phyloP scores from a whole-genome alignment of 345 rosid genomes.

The Balakata baccata region DNA sequence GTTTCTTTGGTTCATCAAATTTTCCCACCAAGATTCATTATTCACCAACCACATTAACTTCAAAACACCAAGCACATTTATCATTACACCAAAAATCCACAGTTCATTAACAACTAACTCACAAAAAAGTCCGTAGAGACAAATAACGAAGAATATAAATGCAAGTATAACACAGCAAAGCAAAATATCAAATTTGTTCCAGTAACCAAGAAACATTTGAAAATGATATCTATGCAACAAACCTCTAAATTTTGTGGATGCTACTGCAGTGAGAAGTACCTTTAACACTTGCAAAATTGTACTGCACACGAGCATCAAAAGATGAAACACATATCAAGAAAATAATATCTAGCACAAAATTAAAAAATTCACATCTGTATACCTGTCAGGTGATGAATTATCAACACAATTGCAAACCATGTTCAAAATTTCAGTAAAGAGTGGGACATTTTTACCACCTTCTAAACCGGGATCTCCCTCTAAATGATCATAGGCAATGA shows the following conservation, averaged over 20 bases:
- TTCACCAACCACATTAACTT: background rate
- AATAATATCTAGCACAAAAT: slow-evolving; percentile 8
- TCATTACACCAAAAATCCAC: background rate
- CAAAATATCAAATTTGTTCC: background rate
- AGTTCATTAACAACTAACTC: background rate
- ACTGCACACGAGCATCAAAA: slow-evolving; percentile 48
- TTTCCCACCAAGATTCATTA: background rate
- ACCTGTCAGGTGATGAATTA: slow-evolving; percentile 97
- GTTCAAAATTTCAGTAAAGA: slow-evolving; percentile 82
- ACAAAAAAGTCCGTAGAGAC: background rate
- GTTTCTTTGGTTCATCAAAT: background rate
- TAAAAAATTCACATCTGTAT: slow-evolving; percentile 17
- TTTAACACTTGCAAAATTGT: slow-evolving; percentile 88
- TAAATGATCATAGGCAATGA: slow-evolving; percentile 89
- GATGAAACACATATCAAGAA: slow-evolving; percentile 29
- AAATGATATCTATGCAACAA: slow-evolving; percentile 24
- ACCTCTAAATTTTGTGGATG: slow-evolving; percentile 95
- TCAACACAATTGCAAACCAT: slow-evolving; percentile 89
- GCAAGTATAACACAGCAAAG: background rate
- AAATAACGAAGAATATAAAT: background rate
- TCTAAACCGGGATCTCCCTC: slow-evolving; percentile 98
- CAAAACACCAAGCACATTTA: background rate
- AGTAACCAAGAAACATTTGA: slow-evolving; percentile 19
- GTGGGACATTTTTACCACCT: slow-evolving; percentile 73
- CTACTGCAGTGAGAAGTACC: slow-evolving; percentile 94